Conservation (phyloP, 2,329 filamentous ascomycete genomes). For the Nigrospora oryzae region DNA sequence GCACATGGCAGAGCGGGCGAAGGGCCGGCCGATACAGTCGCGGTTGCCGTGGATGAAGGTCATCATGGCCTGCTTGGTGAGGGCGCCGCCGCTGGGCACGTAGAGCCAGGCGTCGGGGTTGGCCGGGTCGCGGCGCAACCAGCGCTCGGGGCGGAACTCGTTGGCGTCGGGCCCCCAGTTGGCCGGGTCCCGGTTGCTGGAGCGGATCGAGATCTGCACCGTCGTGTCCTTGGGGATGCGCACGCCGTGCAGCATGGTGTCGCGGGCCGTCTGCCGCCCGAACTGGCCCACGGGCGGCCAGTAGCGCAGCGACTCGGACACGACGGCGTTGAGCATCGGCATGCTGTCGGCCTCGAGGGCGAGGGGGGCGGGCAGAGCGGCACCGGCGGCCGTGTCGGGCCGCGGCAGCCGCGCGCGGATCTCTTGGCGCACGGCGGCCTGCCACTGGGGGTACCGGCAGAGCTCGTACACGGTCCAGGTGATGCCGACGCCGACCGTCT, state of each 20-base stretch:
- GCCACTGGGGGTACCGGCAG: constrained; percentile 6
- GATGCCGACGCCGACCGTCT: constrained; percentile 8
- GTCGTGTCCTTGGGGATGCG: constrained; percentile 52
- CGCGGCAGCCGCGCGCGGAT: constrained; percentile 7
- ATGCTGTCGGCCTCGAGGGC: constrained; percentile 5
- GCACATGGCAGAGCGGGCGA: constrained; percentile 59
- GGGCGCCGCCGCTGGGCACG: constrained; percentile 25
- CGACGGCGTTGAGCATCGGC: constrained; percentile 8
- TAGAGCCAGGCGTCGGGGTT: constrained; percentile 9
- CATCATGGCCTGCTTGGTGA: constrained; percentile 47
- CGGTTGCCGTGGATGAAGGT: constrained; percentile 47
- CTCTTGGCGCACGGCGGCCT: constrained; percentile 6
- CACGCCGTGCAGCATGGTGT: constrained; percentile 38
- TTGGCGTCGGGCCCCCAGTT: constrained; percentile 57
- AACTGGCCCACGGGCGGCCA: constrained; percentile 10
- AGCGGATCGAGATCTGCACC: constrained; percentile 54
- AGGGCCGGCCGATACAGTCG: constrained; percentile 51
- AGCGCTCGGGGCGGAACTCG: constrained; percentile 52
- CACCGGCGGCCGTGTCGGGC: constrained; percentile 2
- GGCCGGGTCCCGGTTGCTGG: constrained; percentile 50
- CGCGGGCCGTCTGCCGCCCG: constrained; percentile 6
- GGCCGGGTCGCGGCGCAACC: constrained; percentile 27
- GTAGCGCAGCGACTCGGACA: constrained; percentile 8
- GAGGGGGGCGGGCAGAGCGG: neutral
- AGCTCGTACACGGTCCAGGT: constrained; percentile 10